Evolutionary conservation across 2,329 filamentous ascomycete species (phyloP).

Genomic region (Colletotrichum salicis): DNA sequence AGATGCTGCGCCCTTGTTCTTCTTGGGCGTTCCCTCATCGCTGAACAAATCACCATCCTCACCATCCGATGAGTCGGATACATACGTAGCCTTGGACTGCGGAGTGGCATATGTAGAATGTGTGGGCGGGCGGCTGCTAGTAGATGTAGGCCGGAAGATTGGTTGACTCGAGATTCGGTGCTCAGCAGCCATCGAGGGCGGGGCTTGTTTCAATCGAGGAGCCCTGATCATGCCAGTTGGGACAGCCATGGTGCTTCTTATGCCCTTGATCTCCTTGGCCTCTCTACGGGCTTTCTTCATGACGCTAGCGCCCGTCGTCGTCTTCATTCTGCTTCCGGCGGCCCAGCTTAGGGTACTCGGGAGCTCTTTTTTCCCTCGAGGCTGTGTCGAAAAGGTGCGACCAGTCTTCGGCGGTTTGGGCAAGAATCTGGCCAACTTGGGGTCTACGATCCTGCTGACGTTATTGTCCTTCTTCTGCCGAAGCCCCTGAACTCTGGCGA

Average conservation of each 20-base stretch:
- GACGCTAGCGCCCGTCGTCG: constrained; percentile 61
- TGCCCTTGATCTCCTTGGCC: constrained; percentile 62
- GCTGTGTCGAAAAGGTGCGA: constrained; percentile 36
- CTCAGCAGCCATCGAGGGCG: constrained; percentile 64
- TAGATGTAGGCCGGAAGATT: constrained; percentile 40
- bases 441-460: constrained; percentile 65
- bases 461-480: constrained; percentile 68
- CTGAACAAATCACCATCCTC: constrained; percentile 22
- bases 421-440: constrained; percentile 49
- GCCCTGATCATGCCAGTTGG: constrained; percentile 50
- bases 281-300: constrained; percentile 68
- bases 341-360: constrained; percentile 55
- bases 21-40: constrained; percentile 19
- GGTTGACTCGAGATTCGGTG: constrained; percentile 57
- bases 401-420: constrained; percentile 53
- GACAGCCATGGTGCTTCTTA: constrained; percentile 37
- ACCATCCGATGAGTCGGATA: constrained; percentile 50
- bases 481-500: constrained; percentile 66
- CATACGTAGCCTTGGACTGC: constrained; percentile 45
- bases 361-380: constrained; percentile 41
- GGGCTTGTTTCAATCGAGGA: constrained; percentile 49
- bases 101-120: constrained; percentile 1
- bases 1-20: constrained; percentile 4
- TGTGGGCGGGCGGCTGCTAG: constrained; percentile 19
- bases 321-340: constrained; percentile 63